Conservation (phyloP, 2,329 filamentous ascomycete species). For the Pseudogymnoascus verrucosus region DNA sequence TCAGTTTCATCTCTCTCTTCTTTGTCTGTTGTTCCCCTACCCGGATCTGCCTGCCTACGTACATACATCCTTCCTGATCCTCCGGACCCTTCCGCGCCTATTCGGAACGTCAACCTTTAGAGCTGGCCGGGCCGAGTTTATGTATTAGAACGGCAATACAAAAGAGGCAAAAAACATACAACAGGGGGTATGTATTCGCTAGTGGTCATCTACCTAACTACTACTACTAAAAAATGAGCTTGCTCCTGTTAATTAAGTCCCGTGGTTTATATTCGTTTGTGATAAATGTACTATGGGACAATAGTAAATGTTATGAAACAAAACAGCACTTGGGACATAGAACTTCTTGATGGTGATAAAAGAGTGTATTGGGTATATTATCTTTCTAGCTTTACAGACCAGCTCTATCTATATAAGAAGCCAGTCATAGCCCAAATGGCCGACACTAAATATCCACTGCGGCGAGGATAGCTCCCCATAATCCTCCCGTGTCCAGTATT, state of each 20-base stretch:
- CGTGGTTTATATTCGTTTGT: not conserved
- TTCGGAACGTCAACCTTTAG: no score
- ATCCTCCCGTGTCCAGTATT: conserved; percentile 15
- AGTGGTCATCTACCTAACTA: no score
- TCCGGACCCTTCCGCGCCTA: no score
- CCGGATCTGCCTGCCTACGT: no score
- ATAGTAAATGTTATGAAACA: not conserved
- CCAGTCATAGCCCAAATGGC: not conserved
- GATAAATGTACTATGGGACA: not conserved
- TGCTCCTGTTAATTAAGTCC: not conserved
- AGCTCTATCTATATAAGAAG: not conserved
- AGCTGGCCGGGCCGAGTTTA: no score
- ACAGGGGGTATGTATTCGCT: no score
- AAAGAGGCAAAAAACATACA: no score
- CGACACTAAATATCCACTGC: not conserved
- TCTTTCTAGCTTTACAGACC: not conserved
- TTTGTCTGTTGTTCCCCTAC: no score
- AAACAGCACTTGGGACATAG: not conserved
- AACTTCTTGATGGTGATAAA: not conserved
- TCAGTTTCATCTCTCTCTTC: no score
- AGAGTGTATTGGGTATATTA: not conserved
- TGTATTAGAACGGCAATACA: no score
- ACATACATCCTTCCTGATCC: no score
- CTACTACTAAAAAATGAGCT: not conserved
- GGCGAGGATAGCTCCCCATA: conserved; percentile 12